Conservation (phyloP, 1,284 basidiomycete species). For the Boletellus deceptivus region DNA sequence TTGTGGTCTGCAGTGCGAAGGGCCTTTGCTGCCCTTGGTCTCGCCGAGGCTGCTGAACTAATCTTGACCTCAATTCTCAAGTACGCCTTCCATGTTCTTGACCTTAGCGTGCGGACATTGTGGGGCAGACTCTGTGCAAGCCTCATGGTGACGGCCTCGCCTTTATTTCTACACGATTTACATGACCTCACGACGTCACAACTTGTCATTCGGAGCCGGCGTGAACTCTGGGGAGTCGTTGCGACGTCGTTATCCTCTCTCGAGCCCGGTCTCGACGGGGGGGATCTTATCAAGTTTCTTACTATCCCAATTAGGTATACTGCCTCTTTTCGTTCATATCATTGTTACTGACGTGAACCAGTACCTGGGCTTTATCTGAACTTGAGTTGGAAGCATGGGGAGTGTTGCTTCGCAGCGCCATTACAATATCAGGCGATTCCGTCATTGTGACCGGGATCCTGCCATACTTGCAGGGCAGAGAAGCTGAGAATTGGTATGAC, state of each 20-base stretch:
- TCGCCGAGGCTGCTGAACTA: conserved; percentile 41
- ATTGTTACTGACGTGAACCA: conserved; percentile 20
- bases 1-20: conserved; percentile 52
- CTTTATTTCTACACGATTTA: conserved; percentile 25
- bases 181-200: conserved; percentile 9
- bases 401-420: conserved; percentile 28
- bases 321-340: neutral
- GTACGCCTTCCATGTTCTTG: conserved; percentile 37
- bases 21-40: conserved; percentile 40
- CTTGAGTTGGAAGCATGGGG: conserved; percentile 42
- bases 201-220: conserved; percentile 20
- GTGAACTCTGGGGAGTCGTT: conserved; percentile 34
- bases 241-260: conserved; percentile 24
- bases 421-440: conserved; percentile 20
- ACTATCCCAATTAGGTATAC: conserved; percentile 46
- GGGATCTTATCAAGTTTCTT: conserved; percentile 43
- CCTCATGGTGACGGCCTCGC: conserved; percentile 35
- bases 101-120: conserved; percentile 35
- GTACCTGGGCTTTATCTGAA: conserved; percentile 42
- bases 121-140: conserved; percentile 50
- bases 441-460: conserved; percentile 24
- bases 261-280: conserved; percentile 30
- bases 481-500: conserved; percentile 24
- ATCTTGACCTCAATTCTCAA: conserved; percentile 44
- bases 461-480: conserved; percentile 21